Percentiles rank a stretch among this genome's conserved stretches.
Evolutionary conservation across 495 filamentous ascomycete species (phyloP).

Genomic region (Astrothelium macrocarpum): DNA sequence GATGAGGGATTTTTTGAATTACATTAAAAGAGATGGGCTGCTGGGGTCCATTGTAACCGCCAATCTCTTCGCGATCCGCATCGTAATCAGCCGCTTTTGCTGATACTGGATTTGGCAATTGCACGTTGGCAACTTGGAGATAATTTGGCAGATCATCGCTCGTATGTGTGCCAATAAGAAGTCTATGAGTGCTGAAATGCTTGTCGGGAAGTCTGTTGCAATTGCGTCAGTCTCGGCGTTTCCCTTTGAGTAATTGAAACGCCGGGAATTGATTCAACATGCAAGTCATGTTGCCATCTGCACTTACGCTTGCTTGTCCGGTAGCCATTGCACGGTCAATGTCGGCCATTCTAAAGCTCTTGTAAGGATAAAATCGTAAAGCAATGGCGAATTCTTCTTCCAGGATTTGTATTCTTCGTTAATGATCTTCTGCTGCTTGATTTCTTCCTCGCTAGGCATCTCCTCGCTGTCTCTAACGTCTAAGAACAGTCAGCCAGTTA

Average conservation of each 20-base stretch:
- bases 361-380: slow-evolving; percentile 93
- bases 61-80: slow-evolving; percentile 83
- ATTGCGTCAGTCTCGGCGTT: not conserved
- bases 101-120: slow-evolving; percentile 69
- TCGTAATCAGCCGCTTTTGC: slow-evolving; percentile 77
- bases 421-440: slow-evolving; percentile 72
- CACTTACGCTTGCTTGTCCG: slow-evolving; percentile 82
- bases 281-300: too few species aligned
- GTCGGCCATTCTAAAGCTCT: slow-evolving; percentile 97
- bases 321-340: slow-evolving; percentile 94
- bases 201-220: slow-evolving; percentile 51
- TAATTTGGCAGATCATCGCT: slow-evolving; percentile 81
- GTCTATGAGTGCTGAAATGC: slow-evolving; percentile 76
- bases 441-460: slow-evolving; percentile 48
- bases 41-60: slow-evolving; percentile 68
- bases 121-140: slow-evolving; percentile 85
- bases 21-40: slow-evolving; percentile 74
- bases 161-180: slow-evolving; percentile 92
- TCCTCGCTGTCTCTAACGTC: slow-evolving; percentile 32
- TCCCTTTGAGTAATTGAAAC: not conserved
- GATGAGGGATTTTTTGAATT: slow-evolving; percentile 91
- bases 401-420: slow-evolving; percentile 99
- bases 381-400: slow-evolving; percentile 99
- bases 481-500: slow-evolving; percentile 16
- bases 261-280: not conserved